Percentiles rank a stretch among this genome's conserved stretches.
These are phyloP conservation scores for Smallanthus sonchifolius DNA, from an alignment of 129 eudicot genomes.

Conservation along the genomic window DNA sequence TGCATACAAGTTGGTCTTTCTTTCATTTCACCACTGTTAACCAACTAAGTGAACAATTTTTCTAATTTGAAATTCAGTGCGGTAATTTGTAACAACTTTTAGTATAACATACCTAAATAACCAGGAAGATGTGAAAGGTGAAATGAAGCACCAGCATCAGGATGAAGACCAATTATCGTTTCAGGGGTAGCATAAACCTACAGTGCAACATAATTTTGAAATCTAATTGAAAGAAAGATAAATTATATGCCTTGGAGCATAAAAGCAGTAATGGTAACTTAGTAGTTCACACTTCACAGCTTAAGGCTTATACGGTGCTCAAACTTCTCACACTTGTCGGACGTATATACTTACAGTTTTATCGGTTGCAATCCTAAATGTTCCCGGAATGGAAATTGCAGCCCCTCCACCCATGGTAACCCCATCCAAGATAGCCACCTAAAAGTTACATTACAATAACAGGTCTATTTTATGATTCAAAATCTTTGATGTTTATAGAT, in stretches of 20 bases:
- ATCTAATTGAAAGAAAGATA: not conserved
- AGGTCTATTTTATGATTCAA: not conserved
- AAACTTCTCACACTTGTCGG: not conserved
- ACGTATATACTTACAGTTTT: conserved; percentile 51
- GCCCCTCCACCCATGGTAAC: conserved; percentile 92
- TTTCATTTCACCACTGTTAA: not conserved
- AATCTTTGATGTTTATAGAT: conserved; percentile 15
- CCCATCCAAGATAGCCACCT: conserved; percentile 82
- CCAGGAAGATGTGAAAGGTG: conserved; percentile 82
- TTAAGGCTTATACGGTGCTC: not conserved
- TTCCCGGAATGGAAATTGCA: conserved; percentile 68
- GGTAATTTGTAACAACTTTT: not conserved
- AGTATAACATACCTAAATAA: conserved; percentile 45
- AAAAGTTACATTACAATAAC: not conserved
- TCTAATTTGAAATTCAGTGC: not conserved
- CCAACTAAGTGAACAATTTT: not conserved
- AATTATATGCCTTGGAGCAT: not conserved
- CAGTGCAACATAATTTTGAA: conserved; percentile 1
- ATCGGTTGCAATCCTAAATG: conserved; percentile 78
- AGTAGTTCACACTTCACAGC: not conserved
- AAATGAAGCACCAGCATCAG: conserved; percentile 90
- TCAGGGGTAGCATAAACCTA: conserved; percentile 87
- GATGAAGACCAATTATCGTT: conserved; percentile 84
- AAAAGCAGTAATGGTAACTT: not conserved
- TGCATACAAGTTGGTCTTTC: conserved; percentile 24